These are phyloP conservation scores for Fragosphaeria purpurea DNA, from an alignment of 2,329 filamentous ascomycete genomes.

Conservation along the genomic window DNA sequence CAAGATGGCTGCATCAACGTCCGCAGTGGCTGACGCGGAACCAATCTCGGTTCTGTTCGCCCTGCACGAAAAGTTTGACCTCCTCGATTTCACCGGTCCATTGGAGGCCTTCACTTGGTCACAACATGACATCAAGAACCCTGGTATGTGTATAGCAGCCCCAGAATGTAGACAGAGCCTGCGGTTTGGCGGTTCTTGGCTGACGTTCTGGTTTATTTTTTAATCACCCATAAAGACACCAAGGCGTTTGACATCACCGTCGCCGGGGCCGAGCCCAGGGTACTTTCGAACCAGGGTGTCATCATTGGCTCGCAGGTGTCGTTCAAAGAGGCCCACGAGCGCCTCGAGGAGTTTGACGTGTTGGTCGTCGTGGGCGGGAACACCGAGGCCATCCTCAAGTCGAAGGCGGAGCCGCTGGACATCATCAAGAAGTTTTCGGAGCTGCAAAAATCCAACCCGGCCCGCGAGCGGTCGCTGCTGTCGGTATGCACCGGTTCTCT, in stretches of 20 bases:
- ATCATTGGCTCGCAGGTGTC: constrained; percentile 64
- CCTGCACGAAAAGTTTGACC: constrained; percentile 49
- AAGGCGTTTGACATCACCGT: constrained; percentile 51
- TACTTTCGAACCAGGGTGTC: constrained; percentile 53
- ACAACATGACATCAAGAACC: constrained; percentile 43
- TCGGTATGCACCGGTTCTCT: constrained; percentile 72
- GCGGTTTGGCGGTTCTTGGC: no score
- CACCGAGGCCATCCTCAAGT: constrained; percentile 52
- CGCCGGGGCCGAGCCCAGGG: constrained; percentile 41
- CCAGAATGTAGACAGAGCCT: no score
- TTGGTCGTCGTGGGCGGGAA: constrained; percentile 69
- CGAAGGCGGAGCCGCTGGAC: constrained; percentile 56
- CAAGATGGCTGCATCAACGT: constrained; percentile 50
- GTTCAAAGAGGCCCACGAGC: constrained; percentile 68
- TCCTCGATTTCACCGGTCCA: constrained; percentile 48
- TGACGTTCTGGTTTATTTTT: neutral
- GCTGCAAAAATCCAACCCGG: constrained; percentile 68
- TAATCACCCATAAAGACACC: constrained; percentile 16
- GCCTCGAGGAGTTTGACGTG: constrained; percentile 67
- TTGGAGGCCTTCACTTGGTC: constrained; percentile 41
- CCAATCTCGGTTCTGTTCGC: constrained; percentile 51
- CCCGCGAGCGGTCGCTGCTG: constrained; percentile 70
- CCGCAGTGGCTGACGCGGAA: constrained; percentile 46
- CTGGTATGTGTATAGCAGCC: constrained; percentile 29
- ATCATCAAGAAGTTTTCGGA: constrained; percentile 70